Evolutionary conservation across 768 basidiomycete genomes (phyloP).

Genomic region (Kwoniella dejecticola): DNA sequence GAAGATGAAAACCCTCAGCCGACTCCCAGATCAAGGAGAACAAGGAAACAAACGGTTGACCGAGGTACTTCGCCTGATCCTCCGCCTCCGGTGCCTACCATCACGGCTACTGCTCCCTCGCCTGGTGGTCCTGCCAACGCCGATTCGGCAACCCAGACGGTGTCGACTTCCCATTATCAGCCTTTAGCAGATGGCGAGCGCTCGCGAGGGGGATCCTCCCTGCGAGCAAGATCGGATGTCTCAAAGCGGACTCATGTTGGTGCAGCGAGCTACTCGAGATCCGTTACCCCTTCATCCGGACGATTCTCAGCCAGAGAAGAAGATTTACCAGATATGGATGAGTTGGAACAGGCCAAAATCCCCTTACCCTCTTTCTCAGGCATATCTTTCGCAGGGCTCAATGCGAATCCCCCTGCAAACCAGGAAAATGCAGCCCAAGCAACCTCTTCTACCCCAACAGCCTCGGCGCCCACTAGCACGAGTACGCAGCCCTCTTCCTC

Average conservation of each 20-base stretch:
- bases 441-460: no score
- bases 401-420: background rate
- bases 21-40: constrained; percentile 25
- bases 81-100: constrained; percentile 32
- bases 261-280: constrained; percentile 38
- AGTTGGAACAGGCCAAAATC: constrained; percentile 45
- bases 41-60: constrained; percentile 32
- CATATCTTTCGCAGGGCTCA: constrained; percentile 34
- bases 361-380: constrained; percentile 41
- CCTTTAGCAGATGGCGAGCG: constrained; percentile 31
- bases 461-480: no score
- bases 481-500: constrained; percentile 13
- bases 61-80: constrained; percentile 33
- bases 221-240: constrained; percentile 37
- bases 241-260: constrained; percentile 36
- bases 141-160: constrained; percentile 2
- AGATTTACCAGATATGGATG: constrained; percentile 49
- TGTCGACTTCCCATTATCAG: constrained; percentile 25
- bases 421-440: background rate
- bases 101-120: constrained; percentile 48
- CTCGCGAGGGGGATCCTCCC: constrained; percentile 27
- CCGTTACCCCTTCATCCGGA: constrained; percentile 34
- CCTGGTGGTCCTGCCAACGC: constrained; percentile 18
- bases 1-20: constrained; percentile 27
- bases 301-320: constrained; percentile 50